Conservation (phyloP, 768 basidiomycete species). For the Naematelia aurantialba region DNA sequence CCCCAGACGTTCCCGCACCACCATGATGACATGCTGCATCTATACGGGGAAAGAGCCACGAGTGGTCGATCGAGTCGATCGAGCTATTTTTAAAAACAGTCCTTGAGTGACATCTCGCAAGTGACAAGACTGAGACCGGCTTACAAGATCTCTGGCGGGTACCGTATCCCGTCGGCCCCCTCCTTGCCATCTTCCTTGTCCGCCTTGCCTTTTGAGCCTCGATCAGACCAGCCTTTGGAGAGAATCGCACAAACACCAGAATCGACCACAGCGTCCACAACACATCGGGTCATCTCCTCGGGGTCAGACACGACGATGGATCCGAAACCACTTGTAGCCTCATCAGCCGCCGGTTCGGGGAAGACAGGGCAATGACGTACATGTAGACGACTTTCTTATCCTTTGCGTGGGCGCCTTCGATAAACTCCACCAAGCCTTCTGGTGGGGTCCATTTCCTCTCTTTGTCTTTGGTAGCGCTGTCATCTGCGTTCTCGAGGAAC, state of each 20-base stretch:
- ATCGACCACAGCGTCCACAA: constrained; percentile 78
- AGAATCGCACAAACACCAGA: constrained; percentile 89
- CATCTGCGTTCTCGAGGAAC: constrained; percentile 91
- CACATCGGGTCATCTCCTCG: constrained; percentile 80
- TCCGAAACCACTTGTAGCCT: constrained; percentile 65
- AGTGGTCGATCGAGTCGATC: constrained; percentile 82
- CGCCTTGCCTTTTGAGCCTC: constrained; percentile 54
- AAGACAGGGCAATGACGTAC: too few species aligned
- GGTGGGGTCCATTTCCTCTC: constrained; percentile 71
- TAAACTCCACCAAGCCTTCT: constrained; percentile 71
- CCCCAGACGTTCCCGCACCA: constrained; percentile 93
- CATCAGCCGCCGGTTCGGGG: not conserved
- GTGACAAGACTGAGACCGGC: constrained; percentile 1
- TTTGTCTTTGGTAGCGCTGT: constrained; percentile 65
- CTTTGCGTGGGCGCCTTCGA: constrained; percentile 67
- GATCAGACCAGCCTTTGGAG: constrained; percentile 97
- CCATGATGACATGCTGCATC: constrained; percentile 99
- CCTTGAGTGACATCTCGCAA: not conserved
- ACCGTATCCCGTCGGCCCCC: constrained; percentile 43
- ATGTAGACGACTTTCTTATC: constrained; percentile 94
- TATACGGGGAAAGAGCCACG: constrained; percentile 91
- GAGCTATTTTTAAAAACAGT: constrained; percentile 41
- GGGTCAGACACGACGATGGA: constrained; percentile 97
- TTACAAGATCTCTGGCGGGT: constrained; percentile 40
- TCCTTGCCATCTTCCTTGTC: constrained; percentile 54